Percentiles rank a stretch among this genome's conserved stretches.
Conservation (phyloP, 768 basidiomycete genomes). For the Hirschioporus abietinus region DNA sequence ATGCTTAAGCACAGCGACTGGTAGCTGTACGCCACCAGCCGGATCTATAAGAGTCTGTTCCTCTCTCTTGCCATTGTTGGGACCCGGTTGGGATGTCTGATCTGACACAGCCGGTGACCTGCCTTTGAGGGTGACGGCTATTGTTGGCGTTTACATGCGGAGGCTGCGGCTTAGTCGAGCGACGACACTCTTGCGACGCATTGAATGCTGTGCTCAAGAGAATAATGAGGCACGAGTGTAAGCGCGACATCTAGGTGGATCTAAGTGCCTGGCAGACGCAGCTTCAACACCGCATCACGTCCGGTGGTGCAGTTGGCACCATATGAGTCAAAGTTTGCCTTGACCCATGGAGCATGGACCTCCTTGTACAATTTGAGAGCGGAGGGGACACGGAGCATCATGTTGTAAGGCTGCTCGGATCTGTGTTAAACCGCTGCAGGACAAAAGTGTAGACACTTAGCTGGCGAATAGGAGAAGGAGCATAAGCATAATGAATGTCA, state of each 20-base stretch:
- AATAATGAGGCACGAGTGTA: conserved; percentile 63
- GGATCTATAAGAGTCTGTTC: conserved; percentile 25
- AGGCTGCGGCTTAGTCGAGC: conserved; percentile 45
- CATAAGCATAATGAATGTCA: too few relatives aligned
- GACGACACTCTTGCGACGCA: conserved; percentile 71
- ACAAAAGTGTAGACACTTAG: conserved; percentile 84
- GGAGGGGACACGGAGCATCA: conserved; percentile 93
- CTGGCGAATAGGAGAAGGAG: conserved; percentile 35
- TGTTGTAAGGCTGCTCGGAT: conserved; percentile 86
- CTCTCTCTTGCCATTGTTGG: conserved; percentile 22
- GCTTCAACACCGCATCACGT: conserved; percentile 46
- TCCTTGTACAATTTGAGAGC: conserved; percentile 77
- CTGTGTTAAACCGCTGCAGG: conserved; percentile 88
- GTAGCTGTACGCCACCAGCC: conserved; percentile 26
- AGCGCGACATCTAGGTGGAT: conserved; percentile 61
- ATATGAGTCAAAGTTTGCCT: conserved; percentile 65
- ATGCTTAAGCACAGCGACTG: conserved; percentile 40
- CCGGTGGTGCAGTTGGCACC: conserved; percentile 76
- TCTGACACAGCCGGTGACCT: conserved; percentile 14
- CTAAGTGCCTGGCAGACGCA: conserved; percentile 90
- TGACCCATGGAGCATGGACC: too few relatives aligned
- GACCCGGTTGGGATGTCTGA: conserved; percentile 16
- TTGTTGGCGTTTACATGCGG: conserved; percentile 24
- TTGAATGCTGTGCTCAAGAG: conserved; percentile 61
- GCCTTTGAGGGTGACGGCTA: conserved; percentile 25